Base-by-base conservation (phyloP, 352 stramenopile genomes). In the Blastocystis sp. region DNA sequence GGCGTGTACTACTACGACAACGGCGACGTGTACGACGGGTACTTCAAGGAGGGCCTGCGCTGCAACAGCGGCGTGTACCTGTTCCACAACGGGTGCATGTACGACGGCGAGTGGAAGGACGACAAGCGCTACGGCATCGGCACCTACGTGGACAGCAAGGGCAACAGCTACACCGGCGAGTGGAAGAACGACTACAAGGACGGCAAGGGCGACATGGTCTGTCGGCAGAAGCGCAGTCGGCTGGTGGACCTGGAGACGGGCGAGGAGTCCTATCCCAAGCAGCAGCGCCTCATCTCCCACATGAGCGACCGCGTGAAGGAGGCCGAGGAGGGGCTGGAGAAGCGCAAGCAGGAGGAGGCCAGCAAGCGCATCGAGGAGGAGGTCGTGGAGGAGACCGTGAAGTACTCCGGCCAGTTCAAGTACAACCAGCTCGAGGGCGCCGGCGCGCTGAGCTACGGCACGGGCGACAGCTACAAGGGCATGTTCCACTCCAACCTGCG, bases 1-100 rank as follows among this genome's bases (percentile, higher is more conserved):
- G 77, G 77, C 38, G 65, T 87, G 21, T 87, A 87, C 48, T 87
- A 87, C 56, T 87, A 87, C 41, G 62, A 87, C 28, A 87, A 87
- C 28, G 77, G 77, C 2, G 77, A 87, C 71, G 65, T 87, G 9
- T 87, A 87, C 52, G 71, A 81, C 3, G 77, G 77, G 45, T 52
- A 53, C 65, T 87, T 87, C 52, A 53, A 38, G 28, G 41, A 87
- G 45, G 77, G 65, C 11, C 28, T 64, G 28, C 77, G 77, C 23
- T 43, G 52, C 62, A 59, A 40, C 23, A 74, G 43, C 21, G 77
- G 77, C 17, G 43, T 77, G 17, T 77, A 77, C 40, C 21, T 87
- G 45, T 87, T 77, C 52, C 62, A 77, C 52, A 78, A 76, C 56
- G 77, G 77, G 62, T 14, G 52, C 14, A 59, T 79, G 2, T 87